Conservation (phyloP, 2,329 filamentous ascomycete species). For the Lachnellula cervina region DNA sequence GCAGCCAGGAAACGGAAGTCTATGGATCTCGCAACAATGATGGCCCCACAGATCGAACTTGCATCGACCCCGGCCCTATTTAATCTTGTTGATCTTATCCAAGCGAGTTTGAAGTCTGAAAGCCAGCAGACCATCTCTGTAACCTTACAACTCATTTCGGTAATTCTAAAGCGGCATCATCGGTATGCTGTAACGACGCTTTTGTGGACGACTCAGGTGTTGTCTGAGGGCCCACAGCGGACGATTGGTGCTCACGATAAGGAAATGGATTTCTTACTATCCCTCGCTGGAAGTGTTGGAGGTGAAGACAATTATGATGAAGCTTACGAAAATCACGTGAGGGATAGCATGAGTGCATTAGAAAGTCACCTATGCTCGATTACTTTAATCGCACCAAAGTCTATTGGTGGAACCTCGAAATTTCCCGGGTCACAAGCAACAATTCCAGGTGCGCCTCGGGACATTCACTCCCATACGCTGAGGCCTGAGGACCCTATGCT, state of each 20-base stretch:
- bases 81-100: constrained; percentile 85
- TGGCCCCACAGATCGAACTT: constrained; percentile 68
- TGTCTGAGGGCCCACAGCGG: constrained; percentile 50
- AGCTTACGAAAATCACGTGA: constrained; percentile 65
- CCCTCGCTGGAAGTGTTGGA: constrained; percentile 62
- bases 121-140: constrained; percentile 88
- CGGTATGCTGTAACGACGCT: constrained; percentile 76
- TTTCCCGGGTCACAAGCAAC: constrained; percentile 51
- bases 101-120: constrained; percentile 76
- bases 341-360: constrained; percentile 63
- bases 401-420: constrained; percentile 52
- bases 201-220: constrained; percentile 59
- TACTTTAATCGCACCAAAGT: constrained; percentile 59
- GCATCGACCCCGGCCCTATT: constrained; percentile 80
- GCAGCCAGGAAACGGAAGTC: constrained; percentile 80
- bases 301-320: constrained; percentile 67
- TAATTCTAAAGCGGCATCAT: constrained; percentile 83
- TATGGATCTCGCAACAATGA: constrained; percentile 76
- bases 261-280: constrained; percentile 68
- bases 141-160: constrained; percentile 79
- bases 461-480: constrained; percentile 56
- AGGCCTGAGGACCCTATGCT: constrained; percentile 58
- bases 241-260: constrained; percentile 71
- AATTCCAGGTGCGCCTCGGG: constrained; percentile 56
- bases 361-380: constrained; percentile 72